These are phyloP conservation scores for Penicillium coprophilum DNA, from an alignment of 495 filamentous ascomycete genomes.

Conservation along the genomic window DNA sequence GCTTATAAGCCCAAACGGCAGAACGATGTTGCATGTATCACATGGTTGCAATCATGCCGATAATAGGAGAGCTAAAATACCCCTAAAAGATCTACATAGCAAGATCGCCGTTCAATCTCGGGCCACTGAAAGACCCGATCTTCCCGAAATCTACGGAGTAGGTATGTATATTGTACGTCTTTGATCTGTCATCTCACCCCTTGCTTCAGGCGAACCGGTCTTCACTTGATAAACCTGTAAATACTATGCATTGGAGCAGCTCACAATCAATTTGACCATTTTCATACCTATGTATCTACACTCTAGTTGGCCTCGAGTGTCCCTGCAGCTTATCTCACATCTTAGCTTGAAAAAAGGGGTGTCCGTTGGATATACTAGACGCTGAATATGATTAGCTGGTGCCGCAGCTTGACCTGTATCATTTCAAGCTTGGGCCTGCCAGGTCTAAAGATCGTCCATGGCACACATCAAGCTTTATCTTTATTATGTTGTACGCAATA, in stretches of 20 bases:
- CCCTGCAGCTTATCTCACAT: too few species aligned
- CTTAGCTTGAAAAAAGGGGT: too few species aligned
- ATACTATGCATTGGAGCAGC: constrained; percentile 2
- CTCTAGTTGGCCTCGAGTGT: too few species aligned
- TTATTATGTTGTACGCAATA: too few species aligned
- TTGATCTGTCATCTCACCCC: background rate
- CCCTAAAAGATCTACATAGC: too few species aligned
- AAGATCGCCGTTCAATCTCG: background rate
- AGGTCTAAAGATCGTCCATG: too few species aligned
- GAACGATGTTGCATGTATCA: background rate
- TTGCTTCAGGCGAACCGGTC: background rate
- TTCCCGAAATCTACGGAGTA: background rate
- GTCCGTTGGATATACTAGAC: too few species aligned
- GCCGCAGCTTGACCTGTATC: too few species aligned
- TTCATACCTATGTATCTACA: background rate
- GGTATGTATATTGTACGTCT: too few species aligned
- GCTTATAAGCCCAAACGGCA: background rate
- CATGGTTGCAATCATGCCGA: background rate
- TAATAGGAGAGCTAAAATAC: background rate
- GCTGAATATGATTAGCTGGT: too few species aligned
- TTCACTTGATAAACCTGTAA: background rate
- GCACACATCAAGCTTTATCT: too few species aligned
- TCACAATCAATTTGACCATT: background rate
- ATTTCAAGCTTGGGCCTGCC: too few species aligned
- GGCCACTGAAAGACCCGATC: background rate